Conservation (phyloP, 495 filamentous ascomycete species). For the Penicillium goetzii region DNA sequence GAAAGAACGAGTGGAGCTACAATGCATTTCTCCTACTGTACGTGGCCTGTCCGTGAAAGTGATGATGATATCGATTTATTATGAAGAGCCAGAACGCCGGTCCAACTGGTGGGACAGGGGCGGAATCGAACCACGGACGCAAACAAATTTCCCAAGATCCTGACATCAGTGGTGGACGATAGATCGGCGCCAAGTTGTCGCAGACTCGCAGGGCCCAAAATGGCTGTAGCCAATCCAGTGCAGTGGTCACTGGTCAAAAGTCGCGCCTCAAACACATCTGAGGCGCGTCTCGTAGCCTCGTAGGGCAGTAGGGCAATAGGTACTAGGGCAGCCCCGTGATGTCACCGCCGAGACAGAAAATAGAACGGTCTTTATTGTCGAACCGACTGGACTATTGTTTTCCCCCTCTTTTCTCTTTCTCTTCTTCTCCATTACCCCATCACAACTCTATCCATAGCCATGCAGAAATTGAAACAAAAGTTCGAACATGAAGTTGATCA, state of each 20-base stretch:
- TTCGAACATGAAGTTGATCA: slow-evolving; percentile 33
- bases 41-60: neutral
- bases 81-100: neutral
- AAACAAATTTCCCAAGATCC: neutral
- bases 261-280: neutral
- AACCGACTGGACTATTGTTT: neutral
- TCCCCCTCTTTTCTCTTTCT: slow-evolving; percentile 8
- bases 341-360: slow-evolving; percentile 20
- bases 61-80: neutral
- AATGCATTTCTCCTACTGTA: neutral
- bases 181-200: slow-evolving; percentile 2
- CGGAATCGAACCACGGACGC: neutral
- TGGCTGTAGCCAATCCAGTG: neutral
- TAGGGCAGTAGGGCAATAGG: too few relatives aligned
- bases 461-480: slow-evolving; percentile 41
- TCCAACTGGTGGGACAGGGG: neutral
- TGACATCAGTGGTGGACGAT: neutral
- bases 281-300: neutral
- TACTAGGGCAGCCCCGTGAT: slow-evolving; percentile 20
- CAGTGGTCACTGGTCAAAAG: neutral
- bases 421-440: slow-evolving; percentile 14
- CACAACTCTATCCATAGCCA: slow-evolving; percentile 14
- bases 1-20: neutral
- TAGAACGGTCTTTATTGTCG: neutral
- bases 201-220: neutral